Evolutionary conservation across 305 asterid species (phyloP).

Genomic region (Rubia balearica): DNA sequence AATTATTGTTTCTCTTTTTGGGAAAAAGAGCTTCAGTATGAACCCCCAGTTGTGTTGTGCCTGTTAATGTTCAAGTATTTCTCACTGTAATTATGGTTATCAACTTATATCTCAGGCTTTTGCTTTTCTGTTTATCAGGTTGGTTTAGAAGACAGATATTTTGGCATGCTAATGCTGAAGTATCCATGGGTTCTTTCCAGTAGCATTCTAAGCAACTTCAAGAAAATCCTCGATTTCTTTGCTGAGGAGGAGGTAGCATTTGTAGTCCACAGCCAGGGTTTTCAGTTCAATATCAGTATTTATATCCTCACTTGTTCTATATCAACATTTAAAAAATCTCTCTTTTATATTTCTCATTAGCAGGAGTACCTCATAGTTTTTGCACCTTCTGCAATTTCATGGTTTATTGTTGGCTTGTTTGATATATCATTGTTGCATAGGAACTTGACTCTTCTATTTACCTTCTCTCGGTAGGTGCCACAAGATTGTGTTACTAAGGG

Average conservation of each 20-base stretch:
- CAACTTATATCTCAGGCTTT: not conserved
- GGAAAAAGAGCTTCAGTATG: not conserved
- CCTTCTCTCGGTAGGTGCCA: conserved; percentile 53
- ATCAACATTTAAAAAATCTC: not conserved
- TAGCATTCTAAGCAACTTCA: conserved; percentile 54
- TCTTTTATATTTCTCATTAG: not conserved
- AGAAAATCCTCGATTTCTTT: conserved; percentile 48
- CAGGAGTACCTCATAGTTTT: not conserved
- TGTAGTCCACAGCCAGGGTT: not conserved
- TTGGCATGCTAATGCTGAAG: conserved; percentile 62
- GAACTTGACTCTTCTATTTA: not conserved
- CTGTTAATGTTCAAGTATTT: not conserved
- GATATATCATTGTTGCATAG: not conserved
- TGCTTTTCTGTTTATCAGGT: conserved; percentile 35
- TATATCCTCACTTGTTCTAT: not conserved
- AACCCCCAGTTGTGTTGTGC: not conserved
- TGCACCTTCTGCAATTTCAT: conserved; percentile 8
- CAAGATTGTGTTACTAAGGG: conserved; percentile 42
- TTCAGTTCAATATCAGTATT: not conserved
- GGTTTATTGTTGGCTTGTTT: not conserved
- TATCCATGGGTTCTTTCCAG: conserved; percentile 90
- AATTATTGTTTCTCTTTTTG: not conserved
- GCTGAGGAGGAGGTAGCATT: conserved; percentile 61
- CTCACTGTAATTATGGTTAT: not conserved
- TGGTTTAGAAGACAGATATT: conserved; percentile 36